Evolutionary conservation across 2,329 filamentous ascomycete genomes (phyloP), one percentile per base, ranked within the genome.

Genomic region (Macrophomina tecta): DNA sequence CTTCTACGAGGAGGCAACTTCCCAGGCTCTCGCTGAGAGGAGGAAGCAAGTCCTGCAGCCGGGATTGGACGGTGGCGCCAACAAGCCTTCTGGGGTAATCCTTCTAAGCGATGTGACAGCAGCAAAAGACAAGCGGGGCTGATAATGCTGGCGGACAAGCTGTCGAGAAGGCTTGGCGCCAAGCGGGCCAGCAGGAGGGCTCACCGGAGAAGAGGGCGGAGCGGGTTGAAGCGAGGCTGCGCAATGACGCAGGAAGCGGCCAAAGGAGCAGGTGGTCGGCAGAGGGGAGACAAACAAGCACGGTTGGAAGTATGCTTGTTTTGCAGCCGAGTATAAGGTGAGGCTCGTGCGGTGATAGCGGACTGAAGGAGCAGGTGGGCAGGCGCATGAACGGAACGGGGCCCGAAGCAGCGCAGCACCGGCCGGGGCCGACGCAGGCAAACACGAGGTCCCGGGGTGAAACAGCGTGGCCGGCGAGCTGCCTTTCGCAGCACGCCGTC

Each of bases 81-180:
- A 30, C 46, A 64, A 64, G 61, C 61, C 49, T 53, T 53, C 46
- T 42, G 61, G 61, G 49, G 49, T 34, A 64, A 64, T 51, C 34
- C 61, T 64, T 42, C 46, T 40, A 64, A 7, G 61, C 61, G 61
- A 64, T 9, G 61, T 62, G 58, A 12, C 58, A 60, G 56, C 56
- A 46, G 23, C 23, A 11, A 28, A 46, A n/a, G 28, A 9, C 16
- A 23, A 40, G 55, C 55, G 55, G 55, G 55, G 55, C 55, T 46
- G 56, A 60, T 60, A 60, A 60, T 60, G 56, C 56, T 32, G 56
- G 56, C 53, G 36, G 53, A 42, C 34, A 11, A 34, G 9, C 49
- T 49, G 49, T 34, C 49, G 49, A 30, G 14, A 4, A 46, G 40
- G 5, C 56, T 60, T 23, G 56, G 56, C 56, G 56, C 56, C 56